These are phyloP conservation scores for Coemansia asiatica DNA, from an alignment of 192 early-diverging fungal genomes.

Conservation along the genomic window DNA sequence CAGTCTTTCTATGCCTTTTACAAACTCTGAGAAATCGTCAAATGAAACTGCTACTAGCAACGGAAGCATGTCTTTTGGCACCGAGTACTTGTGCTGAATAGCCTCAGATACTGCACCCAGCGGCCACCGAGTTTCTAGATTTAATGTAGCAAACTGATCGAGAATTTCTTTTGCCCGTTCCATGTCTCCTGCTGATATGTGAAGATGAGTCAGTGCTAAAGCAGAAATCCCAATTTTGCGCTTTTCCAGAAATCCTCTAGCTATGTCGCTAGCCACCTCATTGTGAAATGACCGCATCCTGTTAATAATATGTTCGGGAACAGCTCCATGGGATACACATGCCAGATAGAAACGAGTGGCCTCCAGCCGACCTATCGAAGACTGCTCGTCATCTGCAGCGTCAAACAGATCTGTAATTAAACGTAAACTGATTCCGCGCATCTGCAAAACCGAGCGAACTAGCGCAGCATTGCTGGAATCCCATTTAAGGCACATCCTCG, in stretches of 20 bases:
- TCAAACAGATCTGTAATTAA: neutral
- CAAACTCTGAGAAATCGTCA: neutral
- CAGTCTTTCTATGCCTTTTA: neutral
- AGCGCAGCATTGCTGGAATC: neutral
- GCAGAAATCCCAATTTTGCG: neutral
- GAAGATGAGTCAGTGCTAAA: conserved; percentile 12
- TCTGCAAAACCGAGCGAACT: neutral
- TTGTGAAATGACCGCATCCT: neutral
- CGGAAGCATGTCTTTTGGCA: neutral
- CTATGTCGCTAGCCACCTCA: neutral
- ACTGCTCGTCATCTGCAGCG: neutral
- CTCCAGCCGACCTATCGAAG: neutral
- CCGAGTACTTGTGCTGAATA: neutral
- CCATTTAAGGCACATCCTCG: neutral
- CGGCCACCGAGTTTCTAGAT: neutral
- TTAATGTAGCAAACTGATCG: neutral
- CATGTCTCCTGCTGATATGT: neutral
- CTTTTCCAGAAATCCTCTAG: neutral
- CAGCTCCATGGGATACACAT: neutral
- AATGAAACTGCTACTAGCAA: neutral
- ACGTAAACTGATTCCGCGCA: neutral
- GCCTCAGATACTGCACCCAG: neutral
- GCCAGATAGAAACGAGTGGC: neutral
- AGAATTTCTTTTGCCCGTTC: neutral
- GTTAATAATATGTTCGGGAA: conserved; percentile 4